Evolutionary conservation across 495 filamentous ascomycete genomes (phyloP).

Genomic region (Daldinia caldariorum): DNA sequence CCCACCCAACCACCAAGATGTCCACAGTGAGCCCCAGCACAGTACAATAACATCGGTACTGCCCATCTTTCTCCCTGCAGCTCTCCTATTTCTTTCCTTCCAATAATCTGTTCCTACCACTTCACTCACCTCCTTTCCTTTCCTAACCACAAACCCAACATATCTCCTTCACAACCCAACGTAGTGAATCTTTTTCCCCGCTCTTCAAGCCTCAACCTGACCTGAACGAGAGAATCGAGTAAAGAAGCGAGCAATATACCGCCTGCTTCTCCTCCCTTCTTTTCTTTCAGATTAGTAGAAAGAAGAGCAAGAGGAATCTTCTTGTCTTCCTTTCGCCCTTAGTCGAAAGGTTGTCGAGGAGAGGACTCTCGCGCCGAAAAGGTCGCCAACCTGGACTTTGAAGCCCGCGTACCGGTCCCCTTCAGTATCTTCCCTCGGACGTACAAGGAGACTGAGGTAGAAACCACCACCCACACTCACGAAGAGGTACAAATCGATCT

Average conservation of each 20-base stretch:
- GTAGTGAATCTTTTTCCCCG: constrained; percentile 34
- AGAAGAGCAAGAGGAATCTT: constrained; percentile 84
- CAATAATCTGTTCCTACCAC: constrained; percentile 47
- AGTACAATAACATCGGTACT: constrained; percentile 41
- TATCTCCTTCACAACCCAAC: constrained; percentile 43
- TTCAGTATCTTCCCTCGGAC: constrained; percentile 99
- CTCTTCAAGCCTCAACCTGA: constrained; percentile 50
- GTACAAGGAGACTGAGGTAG: constrained; percentile 90
- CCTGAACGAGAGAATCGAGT: constrained; percentile 52
- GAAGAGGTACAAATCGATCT: constrained; percentile 91
- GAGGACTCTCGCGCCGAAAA: constrained; percentile 73
- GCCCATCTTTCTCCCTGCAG: constrained; percentile 42
- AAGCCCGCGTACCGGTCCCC: constrained; percentile 98
- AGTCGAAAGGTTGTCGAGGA: constrained; percentile 94
- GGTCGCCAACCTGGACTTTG: constrained; percentile 99
- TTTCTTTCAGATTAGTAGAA: constrained; percentile 59
- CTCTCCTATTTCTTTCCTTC: constrained; percentile 50
- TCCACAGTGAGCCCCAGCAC: constrained; percentile 28
- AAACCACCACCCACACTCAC: constrained; percentile 76
- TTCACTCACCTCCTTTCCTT: constrained; percentile 52
- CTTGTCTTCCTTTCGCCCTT: constrained; percentile 92
- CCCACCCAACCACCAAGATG: constrained; percentile 18
- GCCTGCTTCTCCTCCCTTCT: constrained; percentile 49
- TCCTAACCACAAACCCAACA: constrained; percentile 46
- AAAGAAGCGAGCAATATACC: constrained; percentile 46